Evolutionary conservation across 495 filamentous ascomycete genomes (phyloP).

Genomic region (Penicillium atrosanguineum): DNA sequence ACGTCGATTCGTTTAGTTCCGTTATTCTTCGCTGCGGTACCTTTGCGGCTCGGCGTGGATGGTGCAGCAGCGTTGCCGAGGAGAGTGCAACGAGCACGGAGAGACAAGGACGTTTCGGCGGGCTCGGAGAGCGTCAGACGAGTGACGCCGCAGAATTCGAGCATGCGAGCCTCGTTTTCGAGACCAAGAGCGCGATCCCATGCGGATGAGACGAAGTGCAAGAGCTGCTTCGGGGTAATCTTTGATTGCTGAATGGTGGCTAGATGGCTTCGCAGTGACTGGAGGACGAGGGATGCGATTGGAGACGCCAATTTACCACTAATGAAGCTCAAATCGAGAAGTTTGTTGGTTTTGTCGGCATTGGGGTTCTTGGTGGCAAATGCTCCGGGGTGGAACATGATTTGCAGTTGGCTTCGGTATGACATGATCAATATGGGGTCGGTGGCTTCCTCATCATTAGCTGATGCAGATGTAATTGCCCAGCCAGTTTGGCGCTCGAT

Average conservation of each 20-base stretch:
- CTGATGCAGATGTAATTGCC: constrained; percentile 64
- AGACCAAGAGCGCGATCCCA: constrained; percentile 40
- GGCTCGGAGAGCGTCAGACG: constrained; percentile 36
- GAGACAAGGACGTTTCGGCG: constrained; percentile 25
- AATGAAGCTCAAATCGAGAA: constrained; percentile 29
- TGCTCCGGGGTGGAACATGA: constrained; percentile 67
- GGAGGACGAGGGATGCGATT: constrained; percentile 37
- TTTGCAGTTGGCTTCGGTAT: constrained; percentile 73
- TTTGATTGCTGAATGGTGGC: constrained; percentile 31
- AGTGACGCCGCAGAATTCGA: constrained; percentile 47
- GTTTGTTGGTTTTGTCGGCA: constrained; percentile 19
- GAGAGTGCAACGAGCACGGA: constrained; percentile 42
- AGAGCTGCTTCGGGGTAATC: constrained; percentile 33
- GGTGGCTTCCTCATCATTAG: constrained; percentile 23
- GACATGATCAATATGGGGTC: constrained; percentile 67
- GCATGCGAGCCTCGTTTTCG: constrained; percentile 47
- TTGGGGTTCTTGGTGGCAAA: constrained; percentile 39
- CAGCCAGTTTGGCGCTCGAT: constrained; percentile 75
- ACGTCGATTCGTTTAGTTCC: constrained; percentile 36
- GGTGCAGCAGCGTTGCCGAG: constrained; percentile 24
- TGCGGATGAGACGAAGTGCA: constrained; percentile 39
- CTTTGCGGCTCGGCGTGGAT: constrained; percentile 17
- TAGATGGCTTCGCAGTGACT: constrained; percentile 35
- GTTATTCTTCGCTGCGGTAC: constrained; percentile 15
- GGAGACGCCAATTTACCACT: constrained; percentile 28